Percentiles rank a stretch among this genome's conserved stretches.
phyloP scores from a whole-genome alignment of 23 red algal genomes.

The Gracilaria caudata region DNA sequence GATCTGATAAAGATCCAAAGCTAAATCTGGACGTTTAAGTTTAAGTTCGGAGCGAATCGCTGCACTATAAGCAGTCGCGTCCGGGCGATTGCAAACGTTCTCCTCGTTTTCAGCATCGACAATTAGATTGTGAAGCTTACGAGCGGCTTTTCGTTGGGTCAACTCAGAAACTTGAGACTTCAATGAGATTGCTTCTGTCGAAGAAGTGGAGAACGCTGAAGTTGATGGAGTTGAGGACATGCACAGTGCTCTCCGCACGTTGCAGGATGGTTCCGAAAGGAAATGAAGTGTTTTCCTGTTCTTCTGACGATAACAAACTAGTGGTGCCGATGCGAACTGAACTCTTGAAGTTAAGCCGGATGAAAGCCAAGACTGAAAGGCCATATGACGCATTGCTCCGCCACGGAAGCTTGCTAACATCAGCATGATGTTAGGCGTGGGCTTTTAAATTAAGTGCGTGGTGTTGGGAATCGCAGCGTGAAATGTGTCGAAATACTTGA shows the following conservation, averaged over 20 bases:
- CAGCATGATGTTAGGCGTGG: background rate
- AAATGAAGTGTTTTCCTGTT: background rate
- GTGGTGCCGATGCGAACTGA: background rate
- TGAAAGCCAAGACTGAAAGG: background rate
- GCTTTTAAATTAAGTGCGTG: too few species aligned
- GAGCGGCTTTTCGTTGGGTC: constrained; percentile 17
- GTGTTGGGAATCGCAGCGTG: too few species aligned
- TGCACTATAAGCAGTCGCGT: constrained; percentile 10
- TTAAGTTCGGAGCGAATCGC: constrained; percentile 47
- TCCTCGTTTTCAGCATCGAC: background rate
- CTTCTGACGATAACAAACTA: background rate
- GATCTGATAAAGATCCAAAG: constrained; percentile 32
- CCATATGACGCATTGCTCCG: background rate
- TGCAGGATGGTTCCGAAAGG: background rate
- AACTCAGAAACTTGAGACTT: constrained; percentile 18
- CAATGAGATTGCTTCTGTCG: background rate
- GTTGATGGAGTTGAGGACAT: background rate
- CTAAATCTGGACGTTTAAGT: constrained; percentile 54
- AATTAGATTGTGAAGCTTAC: constrained; percentile 31
- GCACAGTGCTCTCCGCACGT: background rate
- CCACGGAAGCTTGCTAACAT: background rate
- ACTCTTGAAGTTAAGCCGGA: background rate
- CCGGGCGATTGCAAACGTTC: constrained; percentile 4
- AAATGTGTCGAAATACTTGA: too few species aligned
- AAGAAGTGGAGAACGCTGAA: background rate